Percentiles rank a stretch among this genome's conserved stretches.
These are phyloP conservation scores for Prosopis cineraria DNA, from an alignment of 306 rosid genomes.

Conservation along the genomic window DNA sequence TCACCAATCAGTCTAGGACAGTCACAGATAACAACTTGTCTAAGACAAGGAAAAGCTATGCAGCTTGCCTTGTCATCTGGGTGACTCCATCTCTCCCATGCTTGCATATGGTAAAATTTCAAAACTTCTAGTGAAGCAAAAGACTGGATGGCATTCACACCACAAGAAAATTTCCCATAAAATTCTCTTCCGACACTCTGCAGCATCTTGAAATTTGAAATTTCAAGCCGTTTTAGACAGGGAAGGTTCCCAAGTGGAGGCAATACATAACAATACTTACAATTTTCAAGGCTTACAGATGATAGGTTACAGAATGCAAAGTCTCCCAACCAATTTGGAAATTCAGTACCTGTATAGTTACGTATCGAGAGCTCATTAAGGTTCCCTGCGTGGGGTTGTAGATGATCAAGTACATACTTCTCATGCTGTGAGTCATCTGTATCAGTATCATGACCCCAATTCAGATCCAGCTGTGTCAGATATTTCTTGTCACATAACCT, in stretches of 20 bases:
- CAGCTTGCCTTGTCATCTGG: background rate
- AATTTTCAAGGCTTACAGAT: background rate
- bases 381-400: constrained; percentile 30
- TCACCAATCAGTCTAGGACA: constrained; percentile 3
- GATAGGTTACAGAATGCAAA: background rate
- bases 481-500: background rate
- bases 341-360: constrained; percentile 33
- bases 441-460: background rate
- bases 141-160: background rate
- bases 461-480: background rate
- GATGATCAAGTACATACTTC: constrained; percentile 24
- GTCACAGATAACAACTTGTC: background rate
- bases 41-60: constrained; percentile 27
- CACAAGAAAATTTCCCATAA: constrained; percentile 9
- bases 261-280: background rate
- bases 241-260: constrained; percentile 37
- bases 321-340: constrained; percentile 36
- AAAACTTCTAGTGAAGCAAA: constrained; percentile 32
- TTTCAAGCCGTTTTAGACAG: constrained; percentile 26
- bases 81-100: constrained; percentile 37
- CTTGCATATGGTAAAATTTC: constrained; percentile 19
- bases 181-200: constrained; percentile 26
- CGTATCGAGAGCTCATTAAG: constrained; percentile 23
- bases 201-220: background rate
- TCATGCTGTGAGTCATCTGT: constrained; percentile 21